phyloP scores from a whole-genome alignment of 1,284 basidiomycete species.

The Pulveroboletus sp. region DNA sequence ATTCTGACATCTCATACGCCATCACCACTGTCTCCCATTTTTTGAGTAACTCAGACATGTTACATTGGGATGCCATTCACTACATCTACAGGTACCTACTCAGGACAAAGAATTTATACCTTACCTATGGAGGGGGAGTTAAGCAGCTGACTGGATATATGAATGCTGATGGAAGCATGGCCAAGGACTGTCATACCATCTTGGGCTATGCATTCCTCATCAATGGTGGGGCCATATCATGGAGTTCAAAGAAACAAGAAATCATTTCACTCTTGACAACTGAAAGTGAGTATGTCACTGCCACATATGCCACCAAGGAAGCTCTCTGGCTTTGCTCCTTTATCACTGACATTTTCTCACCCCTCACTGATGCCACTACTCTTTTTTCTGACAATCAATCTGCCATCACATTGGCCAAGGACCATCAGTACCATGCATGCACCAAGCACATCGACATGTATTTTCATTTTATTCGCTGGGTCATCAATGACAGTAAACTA shows the following conservation, averaged over 20 bases:
- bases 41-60: too few species aligned
- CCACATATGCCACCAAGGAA: slow-evolving; percentile 24
- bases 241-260: not conserved
- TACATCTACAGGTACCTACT: too few species aligned
- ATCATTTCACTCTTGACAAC: slow-evolving; percentile 28
- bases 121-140: too few species aligned
- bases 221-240: not conserved
- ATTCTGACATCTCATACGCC: too few species aligned
- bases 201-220: not conserved
- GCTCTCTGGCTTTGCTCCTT: slow-evolving; percentile 19
- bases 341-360: slow-evolving; percentile 9
- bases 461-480: not conserved
- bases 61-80: too few species aligned
- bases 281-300: slow-evolving; percentile 37
- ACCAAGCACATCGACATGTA: slow-evolving; percentile 41
- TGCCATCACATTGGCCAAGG: slow-evolving; percentile 31
- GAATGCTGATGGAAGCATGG: too few species aligned
- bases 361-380: not conserved
- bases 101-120: too few species aligned
- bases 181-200: not conserved
- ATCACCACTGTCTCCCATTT: too few species aligned
- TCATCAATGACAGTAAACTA: not conserved
- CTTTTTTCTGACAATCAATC: slow-evolving; percentile 36
- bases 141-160: too few species aligned
- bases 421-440: slow-evolving; percentile 26